Conservation (phyloP, 73 alveolate species). For the Effrenium voratum region DNA sequence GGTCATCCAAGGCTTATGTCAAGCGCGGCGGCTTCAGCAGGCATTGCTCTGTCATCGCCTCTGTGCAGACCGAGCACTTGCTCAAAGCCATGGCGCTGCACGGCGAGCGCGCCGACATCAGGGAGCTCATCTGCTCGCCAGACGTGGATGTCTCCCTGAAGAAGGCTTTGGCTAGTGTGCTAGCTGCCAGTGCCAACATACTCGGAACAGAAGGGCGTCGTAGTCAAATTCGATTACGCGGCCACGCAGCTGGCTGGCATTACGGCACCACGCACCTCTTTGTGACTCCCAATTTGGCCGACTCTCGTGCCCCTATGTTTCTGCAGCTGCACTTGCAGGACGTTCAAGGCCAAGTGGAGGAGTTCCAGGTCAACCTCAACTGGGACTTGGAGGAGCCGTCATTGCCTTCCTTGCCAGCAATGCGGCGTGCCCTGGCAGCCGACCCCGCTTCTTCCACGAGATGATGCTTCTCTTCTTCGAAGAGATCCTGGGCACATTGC, state of each 20-base stretch:
- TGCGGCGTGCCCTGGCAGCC: neutral
- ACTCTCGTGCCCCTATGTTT: neutral
- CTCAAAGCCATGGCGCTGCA: conserved; percentile 28
- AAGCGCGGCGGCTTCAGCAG: neutral
- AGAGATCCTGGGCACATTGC: neutral
- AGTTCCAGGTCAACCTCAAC: neutral
- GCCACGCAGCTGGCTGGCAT: neutral
- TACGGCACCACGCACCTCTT: neutral
- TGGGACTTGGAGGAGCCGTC: neutral
- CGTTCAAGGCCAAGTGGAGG: neutral
- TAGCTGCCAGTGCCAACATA: neutral
- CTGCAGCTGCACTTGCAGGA: neutral
- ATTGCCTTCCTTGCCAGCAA: neutral
- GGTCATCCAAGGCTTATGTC: neutral
- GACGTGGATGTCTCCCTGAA: neutral
- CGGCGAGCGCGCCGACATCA: conserved; percentile 18
- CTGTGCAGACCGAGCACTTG: neutral
- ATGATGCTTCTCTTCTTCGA: neutral
- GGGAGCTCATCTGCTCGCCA: neutral
- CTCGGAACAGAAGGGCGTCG: neutral
- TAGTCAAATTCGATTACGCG: neutral
- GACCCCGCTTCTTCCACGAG: neutral
- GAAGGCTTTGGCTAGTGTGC: neutral
- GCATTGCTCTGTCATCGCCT: conserved; percentile 6
- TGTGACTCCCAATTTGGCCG: neutral